Conservation (phyloP, 345 rosid species). For the Citrus hindsii region DNA sequence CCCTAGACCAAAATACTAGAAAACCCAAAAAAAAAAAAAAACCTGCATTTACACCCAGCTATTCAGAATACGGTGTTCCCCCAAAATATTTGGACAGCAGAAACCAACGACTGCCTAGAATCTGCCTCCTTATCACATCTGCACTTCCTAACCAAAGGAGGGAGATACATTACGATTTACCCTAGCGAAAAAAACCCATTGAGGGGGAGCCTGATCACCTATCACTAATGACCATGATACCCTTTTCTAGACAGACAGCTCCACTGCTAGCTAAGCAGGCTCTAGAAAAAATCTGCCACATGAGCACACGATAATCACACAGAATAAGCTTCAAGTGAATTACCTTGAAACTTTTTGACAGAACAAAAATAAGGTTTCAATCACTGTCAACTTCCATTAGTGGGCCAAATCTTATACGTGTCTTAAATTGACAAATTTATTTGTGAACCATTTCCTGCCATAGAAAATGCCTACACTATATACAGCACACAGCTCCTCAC, state of each 20-base stretch:
- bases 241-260: not conserved
- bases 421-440: not conserved
- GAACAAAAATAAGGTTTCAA: not conserved
- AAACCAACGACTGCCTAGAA: not conserved
- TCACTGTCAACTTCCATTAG: not conserved
- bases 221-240: not conserved
- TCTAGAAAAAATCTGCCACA: not conserved
- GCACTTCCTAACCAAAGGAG: not conserved
- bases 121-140: not conserved
- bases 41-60: not conserved
- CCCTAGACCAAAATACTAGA: not conserved
- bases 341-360: not conserved
- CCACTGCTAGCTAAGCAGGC: not conserved
- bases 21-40: not conserved
- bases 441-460: not conserved
- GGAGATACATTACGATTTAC: not conserved
- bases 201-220: not conserved
- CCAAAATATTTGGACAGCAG: not conserved
- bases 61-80: not conserved
- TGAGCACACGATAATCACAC: not conserved
- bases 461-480: not conserved
- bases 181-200: not conserved
- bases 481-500: not conserved
- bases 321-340: not conserved
- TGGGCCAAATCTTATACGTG: not conserved